These are phyloP conservation scores for Linnemannia zychae DNA, from an alignment of 192 early-diverging fungal species.

Conservation along the genomic window DNA sequence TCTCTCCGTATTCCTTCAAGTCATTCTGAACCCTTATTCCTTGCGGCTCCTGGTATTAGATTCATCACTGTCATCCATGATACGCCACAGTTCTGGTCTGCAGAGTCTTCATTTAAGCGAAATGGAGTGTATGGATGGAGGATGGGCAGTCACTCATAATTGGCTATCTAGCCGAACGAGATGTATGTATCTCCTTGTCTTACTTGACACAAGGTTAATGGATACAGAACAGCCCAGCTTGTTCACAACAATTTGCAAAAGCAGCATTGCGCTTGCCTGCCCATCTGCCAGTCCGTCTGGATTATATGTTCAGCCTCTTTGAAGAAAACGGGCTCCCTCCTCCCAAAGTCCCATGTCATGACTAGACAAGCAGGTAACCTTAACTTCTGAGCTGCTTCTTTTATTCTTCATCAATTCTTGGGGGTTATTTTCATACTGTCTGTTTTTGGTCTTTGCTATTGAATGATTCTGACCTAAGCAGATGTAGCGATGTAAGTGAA, in stretches of 20 bases:
- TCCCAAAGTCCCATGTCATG: background rate
- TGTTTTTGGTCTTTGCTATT: background rate
- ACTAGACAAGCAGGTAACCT: background rate
- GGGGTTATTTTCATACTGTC: background rate
- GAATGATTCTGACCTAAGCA: background rate
- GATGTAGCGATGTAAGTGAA: background rate
- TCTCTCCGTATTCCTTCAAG: background rate
- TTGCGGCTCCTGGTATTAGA: background rate
- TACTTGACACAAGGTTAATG: background rate
- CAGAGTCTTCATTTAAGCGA: too few species aligned
- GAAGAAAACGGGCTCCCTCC: background rate
- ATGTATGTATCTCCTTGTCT: background rate
- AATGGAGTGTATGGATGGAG: too few species aligned
- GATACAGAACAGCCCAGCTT: background rate
- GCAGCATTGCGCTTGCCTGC: background rate
- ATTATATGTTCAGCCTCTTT: background rate
- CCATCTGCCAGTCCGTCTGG: too few species aligned
- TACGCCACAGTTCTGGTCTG: background rate
- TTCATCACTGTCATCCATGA: background rate
- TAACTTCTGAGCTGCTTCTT: background rate
- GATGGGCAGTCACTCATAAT: background rate
- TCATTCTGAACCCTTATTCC: background rate
- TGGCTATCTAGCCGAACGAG: background rate
- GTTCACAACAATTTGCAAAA: background rate
- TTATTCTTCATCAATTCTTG: background rate